These are phyloP conservation scores for Rubia yunnanensis DNA, from an alignment of 257 asterid genomes.

Conservation along the genomic window DNA sequence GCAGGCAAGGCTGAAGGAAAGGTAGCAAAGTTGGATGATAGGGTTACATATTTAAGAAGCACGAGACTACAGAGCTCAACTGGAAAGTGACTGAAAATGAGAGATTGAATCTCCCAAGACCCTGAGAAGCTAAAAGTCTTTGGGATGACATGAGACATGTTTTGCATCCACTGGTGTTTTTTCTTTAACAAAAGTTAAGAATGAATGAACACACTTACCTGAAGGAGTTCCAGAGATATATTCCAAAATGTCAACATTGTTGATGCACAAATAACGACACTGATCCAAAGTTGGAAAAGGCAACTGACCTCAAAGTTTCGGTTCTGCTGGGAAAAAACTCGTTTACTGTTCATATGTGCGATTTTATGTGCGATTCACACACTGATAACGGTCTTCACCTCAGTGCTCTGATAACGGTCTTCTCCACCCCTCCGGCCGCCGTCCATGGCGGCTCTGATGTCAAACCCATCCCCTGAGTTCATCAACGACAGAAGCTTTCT, in stretches of 20 bases:
- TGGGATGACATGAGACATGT: neutral
- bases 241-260: neutral
- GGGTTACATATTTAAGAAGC: constrained; percentile 8
- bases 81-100: constrained; percentile 16
- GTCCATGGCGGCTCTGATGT: no score
- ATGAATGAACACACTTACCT: constrained; percentile 7
- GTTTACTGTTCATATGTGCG: no score
- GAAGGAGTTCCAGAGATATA: neutral
- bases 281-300: neutral
- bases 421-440: no score
- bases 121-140: constrained; percentile 21
- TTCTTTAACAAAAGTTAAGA: constrained; percentile 7
- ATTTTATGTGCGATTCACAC: no score
- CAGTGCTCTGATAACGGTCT: no score
- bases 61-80: neutral
- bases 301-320: no score
- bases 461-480: no score
- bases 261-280: neutral
- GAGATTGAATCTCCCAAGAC: constrained; percentile 25
- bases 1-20: constrained; percentile 9
- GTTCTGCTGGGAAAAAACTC: no score
- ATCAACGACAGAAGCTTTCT: no score
- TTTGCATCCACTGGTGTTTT: neutral
- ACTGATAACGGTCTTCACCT: no score
- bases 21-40: neutral